A percentile compares a stretch with the other conserved stretches of the same genome.
Evolutionary conservation across 2,329 filamentous ascomycete genomes (phyloP).

Genomic region (Penicillium sp.): DNA sequence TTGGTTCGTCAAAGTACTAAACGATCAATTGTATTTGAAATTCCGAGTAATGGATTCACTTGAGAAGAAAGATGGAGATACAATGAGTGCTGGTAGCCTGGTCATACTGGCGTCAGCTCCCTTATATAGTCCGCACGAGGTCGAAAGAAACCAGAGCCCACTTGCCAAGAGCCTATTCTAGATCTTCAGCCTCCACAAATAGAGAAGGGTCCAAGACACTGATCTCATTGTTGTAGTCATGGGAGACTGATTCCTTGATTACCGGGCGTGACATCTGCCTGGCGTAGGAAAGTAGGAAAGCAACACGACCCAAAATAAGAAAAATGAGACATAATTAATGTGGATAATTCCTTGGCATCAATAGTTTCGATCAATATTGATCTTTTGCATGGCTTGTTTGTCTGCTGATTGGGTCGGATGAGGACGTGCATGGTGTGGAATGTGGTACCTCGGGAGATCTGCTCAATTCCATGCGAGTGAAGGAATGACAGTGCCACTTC

Average conservation of each 20-base stretch:
- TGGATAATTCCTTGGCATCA: not conserved
- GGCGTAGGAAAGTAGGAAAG: not conserved
- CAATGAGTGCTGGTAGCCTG: too few relatives aligned
- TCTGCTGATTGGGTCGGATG: conserved; percentile 2
- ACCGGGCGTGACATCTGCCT: not conserved
- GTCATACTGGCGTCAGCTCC: not conserved
- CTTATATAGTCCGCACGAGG: not conserved
- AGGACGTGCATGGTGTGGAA: conserved; percentile 3
- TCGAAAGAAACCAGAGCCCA: not conserved
- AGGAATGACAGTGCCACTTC: not conserved
- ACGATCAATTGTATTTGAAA: not conserved
- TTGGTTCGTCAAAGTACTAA: too few relatives aligned
- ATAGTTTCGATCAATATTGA: not conserved
- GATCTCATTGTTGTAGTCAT: conserved; percentile 4
- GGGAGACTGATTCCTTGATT: not conserved
- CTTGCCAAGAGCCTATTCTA: not conserved
- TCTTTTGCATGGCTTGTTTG: not conserved
- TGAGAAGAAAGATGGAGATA: not conserved
- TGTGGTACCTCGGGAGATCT: conserved; percentile 8
- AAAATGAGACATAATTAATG: not conserved
- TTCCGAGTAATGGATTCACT: not conserved
- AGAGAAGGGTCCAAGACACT: not conserved
- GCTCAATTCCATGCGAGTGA: conserved; percentile 2
- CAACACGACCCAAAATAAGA: not conserved
- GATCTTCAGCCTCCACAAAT: not conserved